A percentile compares a stretch with the other conserved stretches of the same genome.
These are phyloP conservation scores for Kuraishia piskuri DNA, from an alignment of 805 yeast species.

Conservation along the genomic window DNA sequence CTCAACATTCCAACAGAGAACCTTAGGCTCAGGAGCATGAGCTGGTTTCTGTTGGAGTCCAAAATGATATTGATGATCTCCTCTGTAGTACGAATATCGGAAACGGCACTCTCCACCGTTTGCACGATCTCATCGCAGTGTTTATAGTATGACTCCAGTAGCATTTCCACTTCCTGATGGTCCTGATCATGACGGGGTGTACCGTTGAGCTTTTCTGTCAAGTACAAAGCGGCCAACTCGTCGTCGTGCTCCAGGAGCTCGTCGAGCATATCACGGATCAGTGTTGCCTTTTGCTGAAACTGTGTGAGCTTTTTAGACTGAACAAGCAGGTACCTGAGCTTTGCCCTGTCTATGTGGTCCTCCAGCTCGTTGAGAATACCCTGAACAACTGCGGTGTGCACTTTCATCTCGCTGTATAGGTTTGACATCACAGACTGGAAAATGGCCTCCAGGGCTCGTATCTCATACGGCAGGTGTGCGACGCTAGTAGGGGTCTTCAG, in stretches of 20 bases:
- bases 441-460: constrained; percentile 83
- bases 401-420: constrained; percentile 79
- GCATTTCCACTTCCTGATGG: constrained; percentile 83
- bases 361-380: constrained; percentile 75
- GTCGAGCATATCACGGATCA: constrained; percentile 78
- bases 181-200: constrained; percentile 35
- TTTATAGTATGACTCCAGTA: constrained; percentile 83
- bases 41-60: constrained; percentile 89
- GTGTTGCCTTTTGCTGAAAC: constrained; percentile 73
- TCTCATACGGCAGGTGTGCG: constrained; percentile 66
- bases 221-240: constrained; percentile 70
- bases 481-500: constrained; percentile 24
- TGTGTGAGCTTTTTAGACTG: constrained; percentile 80
- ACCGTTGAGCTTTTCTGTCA: constrained; percentile 42
- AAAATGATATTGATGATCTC: constrained; percentile 89
- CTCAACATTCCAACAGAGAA: constrained; percentile 80
- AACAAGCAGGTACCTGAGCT: constrained; percentile 67
- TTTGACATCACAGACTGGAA: constrained; percentile 73
- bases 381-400: constrained; percentile 66
- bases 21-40: constrained; percentile 79
- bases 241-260: constrained; percentile 86
- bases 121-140: constrained; percentile 94
- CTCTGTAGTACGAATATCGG: constrained; percentile 88
- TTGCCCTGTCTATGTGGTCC: constrained; percentile 69
- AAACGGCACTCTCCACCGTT: constrained; percentile 63